Evolutionary conservation across 2,329 filamentous ascomycete genomes (phyloP).

Genomic region (Pseudogymnoascus sp.): DNA sequence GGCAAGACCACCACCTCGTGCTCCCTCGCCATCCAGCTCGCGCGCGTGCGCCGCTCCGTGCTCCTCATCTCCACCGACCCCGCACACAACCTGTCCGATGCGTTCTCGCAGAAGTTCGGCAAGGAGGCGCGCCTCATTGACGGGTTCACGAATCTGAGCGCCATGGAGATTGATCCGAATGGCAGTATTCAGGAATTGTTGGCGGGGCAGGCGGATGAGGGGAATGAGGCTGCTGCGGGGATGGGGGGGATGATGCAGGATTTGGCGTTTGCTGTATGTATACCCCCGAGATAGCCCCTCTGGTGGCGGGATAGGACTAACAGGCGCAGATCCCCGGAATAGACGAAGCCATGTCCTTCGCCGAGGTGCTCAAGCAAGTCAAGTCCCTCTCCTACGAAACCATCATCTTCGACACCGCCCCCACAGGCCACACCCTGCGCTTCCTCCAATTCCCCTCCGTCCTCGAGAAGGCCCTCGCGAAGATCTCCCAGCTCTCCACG

Average conservation of each 20-base stretch:
- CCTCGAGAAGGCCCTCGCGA: slow-evolving; percentile 96
- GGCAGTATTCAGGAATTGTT: slow-evolving; percentile 94
- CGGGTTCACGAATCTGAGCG: slow-evolving; percentile 86
- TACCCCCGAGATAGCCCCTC: neutral
- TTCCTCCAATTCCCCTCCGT: slow-evolving; percentile 98
- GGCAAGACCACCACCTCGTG: slow-evolving; percentile 99
- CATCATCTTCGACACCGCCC: slow-evolving; percentile 98
- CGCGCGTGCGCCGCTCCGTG: slow-evolving; percentile 87
- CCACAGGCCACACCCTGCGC: slow-evolving; percentile 93
- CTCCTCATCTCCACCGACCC: slow-evolving; percentile 97
- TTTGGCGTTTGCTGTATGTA: slow-evolving; percentile 78
- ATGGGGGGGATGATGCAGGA: slow-evolving; percentile 99
- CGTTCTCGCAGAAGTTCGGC: slow-evolving; percentile 98
- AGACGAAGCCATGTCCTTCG: slow-evolving; percentile 99
- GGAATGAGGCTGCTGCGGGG: slow-evolving; percentile 59
- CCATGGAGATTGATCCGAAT: slow-evolving; percentile 99
- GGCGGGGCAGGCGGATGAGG: slow-evolving; percentile 65
- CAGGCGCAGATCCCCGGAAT: slow-evolving; percentile 81
- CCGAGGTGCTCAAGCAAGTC: slow-evolving; percentile 97
- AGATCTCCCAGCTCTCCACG: slow-evolving; percentile 84
- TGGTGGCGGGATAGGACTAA: neutral
- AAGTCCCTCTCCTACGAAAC: slow-evolving; percentile 98
- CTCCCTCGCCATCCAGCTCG: slow-evolving; percentile 94
- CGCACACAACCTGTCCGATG: slow-evolving; percentile 94
- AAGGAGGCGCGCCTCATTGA: slow-evolving; percentile 92